Evolutionary conservation across 768 basidiomycete genomes (phyloP).

Genomic region (Boletus tylopilopsis): DNA sequence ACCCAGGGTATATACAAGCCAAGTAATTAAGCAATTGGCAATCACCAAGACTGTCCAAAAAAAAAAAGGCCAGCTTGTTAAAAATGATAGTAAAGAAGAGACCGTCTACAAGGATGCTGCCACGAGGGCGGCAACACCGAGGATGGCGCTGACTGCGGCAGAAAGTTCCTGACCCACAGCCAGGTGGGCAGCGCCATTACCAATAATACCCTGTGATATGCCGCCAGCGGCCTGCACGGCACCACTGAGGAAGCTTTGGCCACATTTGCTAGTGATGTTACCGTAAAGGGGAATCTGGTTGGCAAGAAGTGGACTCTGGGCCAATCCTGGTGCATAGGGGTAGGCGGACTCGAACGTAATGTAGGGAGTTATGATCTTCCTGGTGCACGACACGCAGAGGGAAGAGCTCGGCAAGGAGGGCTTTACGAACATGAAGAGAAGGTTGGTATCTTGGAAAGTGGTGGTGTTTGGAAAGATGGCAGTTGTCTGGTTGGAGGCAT

Average conservation of each 20-base stretch:
- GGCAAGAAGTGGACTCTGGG: constrained; percentile 57
- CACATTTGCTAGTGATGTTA: constrained; percentile 61
- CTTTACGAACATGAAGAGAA: constrained; percentile 78
- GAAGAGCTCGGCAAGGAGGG: constrained; percentile 40
- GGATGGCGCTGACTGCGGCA: constrained; percentile 28
- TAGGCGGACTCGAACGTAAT: constrained; percentile 65
- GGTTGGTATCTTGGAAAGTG: constrained; percentile 53
- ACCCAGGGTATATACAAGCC: constrained; percentile 21
- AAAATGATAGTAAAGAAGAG: too few relatives aligned
- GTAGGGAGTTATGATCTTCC: constrained; percentile 71
- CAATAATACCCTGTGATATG: constrained; percentile 37
- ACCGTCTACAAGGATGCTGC: constrained; percentile 26
- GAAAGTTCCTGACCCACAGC: constrained; percentile 24
- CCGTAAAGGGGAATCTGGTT: constrained; percentile 66
- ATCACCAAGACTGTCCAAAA: constrained; percentile 10
- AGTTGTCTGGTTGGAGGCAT: constrained; percentile 24
- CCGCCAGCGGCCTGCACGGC: constrained; percentile 68
- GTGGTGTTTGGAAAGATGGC: constrained; percentile 48
- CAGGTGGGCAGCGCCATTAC: constrained; percentile 28
- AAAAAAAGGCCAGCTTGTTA: constrained; percentile 21
- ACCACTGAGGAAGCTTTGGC: constrained; percentile 62
- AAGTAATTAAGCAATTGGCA: constrained; percentile 4
- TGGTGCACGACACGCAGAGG: constrained; percentile 83
- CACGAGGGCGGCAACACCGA: constrained; percentile 33
- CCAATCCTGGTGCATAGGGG: constrained; percentile 76